Base-by-base conservation (phyloP, 495 filamentous ascomycete species). In the Cudoniella acicularis region DNA sequence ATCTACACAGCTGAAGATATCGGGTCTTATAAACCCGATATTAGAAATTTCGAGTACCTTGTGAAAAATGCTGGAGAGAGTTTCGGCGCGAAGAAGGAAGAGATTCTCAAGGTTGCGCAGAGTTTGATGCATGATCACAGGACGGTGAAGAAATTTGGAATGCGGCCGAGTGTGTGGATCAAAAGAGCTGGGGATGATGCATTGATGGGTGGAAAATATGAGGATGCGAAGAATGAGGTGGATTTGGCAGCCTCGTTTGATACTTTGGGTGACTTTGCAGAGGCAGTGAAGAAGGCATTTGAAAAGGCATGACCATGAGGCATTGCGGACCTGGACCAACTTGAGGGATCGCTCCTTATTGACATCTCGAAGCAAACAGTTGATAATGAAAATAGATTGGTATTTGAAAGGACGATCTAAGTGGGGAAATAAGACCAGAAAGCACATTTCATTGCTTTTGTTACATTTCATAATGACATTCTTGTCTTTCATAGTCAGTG, bases 1-100 rank as follows among this genome's bases (percentile, higher is more conserved):
- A 75, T 90, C 20, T 84, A 86, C 69, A 91, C 89, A 16, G 90
- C 90, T 9, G 77, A 92, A 73, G 80, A 87, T 43, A 82, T 92
- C 30, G 88, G 90, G 10, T 76, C 73, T 8, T 94, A 93, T 68
- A 94, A 93, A 74, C 90, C 90, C 0, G 74, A 78, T 56, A 65
- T 73, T 30, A 57, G 59, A 27, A 92, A 91, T 62, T 96, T 93
- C 63, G 69, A 77, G 52, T 88, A 87, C 57, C 68, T 91, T 70
- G 73, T 90, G 21, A 21, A 47, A 17, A 6, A 47, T n/a, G 59
- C 49, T 8, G 24, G 26, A n/a, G 36, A 47, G 48, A 77, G 81
- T 8, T 81, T 89, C 58, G 85, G 79, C 0, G 68, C 81, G 6
- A 72, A 75, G 21, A 75, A 75, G 54, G 76, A 69, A 0, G 73